A percentile compares a stretch with the other conserved stretches of the same genome.
phyloP scores from a whole-genome alignment of 495 filamentous ascomycete genomes.

The Platismatia glauca region DNA sequence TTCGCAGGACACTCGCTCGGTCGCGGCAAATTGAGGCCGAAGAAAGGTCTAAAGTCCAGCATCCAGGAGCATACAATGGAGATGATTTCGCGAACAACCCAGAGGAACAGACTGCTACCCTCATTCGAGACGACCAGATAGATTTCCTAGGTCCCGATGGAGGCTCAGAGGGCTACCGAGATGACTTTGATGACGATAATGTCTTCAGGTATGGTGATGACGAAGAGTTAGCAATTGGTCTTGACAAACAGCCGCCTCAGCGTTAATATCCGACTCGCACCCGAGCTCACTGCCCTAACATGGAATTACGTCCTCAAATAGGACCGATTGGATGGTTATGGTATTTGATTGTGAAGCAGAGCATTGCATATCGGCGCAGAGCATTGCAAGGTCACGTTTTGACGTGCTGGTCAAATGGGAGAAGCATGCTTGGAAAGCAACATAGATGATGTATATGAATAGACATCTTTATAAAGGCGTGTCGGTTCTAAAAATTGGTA shows the following conservation, averaged over 20 bases:
- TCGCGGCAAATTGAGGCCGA: conserved; percentile 78
- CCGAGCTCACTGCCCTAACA: too few relatives aligned
- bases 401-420: neutral
- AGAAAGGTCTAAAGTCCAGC: conserved; percentile 49
- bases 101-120: conserved; percentile 34
- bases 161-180: conserved; percentile 38
- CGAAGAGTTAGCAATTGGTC: conserved; percentile 35
- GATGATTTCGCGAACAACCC: conserved; percentile 39
- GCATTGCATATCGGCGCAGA: neutral
- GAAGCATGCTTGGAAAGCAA: neutral
- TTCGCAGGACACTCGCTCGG: conserved; percentile 61
- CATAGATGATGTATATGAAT: neutral
- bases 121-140: conserved; percentile 42
- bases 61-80: conserved; percentile 30
- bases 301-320: neutral
- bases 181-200: conserved; percentile 47
- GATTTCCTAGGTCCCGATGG: conserved; percentile 39
- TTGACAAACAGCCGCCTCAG: conserved; percentile 33
- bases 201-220: conserved; percentile 37
- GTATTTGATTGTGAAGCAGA: neutral
- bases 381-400: neutral
- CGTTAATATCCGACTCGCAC: conserved; percentile 2
- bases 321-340: neutral
- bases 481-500: too few relatives aligned
- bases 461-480: neutral